These are phyloP conservation scores for Biscogniauxia mediterranea DNA, from an alignment of 2,329 filamentous ascomycete genomes.

Conservation along the genomic window DNA sequence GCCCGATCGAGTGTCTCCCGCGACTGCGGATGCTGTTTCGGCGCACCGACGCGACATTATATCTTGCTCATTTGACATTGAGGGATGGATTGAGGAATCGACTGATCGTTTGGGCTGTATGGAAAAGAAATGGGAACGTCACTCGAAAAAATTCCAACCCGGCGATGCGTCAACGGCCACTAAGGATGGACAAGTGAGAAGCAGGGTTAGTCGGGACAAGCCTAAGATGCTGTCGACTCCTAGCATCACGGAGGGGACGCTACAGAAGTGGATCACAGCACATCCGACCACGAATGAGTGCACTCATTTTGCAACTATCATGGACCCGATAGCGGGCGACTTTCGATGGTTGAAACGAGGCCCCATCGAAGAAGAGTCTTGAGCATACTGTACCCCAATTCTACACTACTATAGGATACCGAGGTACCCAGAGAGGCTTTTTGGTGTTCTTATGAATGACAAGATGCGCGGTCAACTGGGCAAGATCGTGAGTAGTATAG, in stretches of 20 bases:
- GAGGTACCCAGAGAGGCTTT: neutral
- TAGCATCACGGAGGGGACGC: constrained; percentile 29
- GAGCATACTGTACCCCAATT: neutral
- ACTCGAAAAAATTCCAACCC: constrained; percentile 22
- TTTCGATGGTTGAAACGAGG: constrained; percentile 42
- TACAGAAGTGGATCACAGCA: constrained; percentile 47
- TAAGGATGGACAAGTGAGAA: constrained; percentile 13
- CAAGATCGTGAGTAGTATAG: no score
- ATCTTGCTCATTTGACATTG: constrained; percentile 15
- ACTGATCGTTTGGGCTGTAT: constrained; percentile 34
- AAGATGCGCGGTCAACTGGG: neutral
- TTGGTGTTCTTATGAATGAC: neutral
- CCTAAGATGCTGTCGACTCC: constrained; percentile 20
- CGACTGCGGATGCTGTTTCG: neutral
- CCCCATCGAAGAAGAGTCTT: neutral
- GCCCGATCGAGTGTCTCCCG: neutral
- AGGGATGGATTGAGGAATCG: constrained; percentile 32
- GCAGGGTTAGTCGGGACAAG: neutral
- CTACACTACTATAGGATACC: neutral
- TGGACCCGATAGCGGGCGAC: constrained; percentile 51
- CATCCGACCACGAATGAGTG: constrained; percentile 56
- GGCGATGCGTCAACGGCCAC: constrained; percentile 4
- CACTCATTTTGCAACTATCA: constrained; percentile 56
- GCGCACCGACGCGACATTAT: constrained; percentile 7
- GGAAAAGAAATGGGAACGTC: constrained; percentile 37